Evolutionary conservation across 2,329 filamentous ascomycete genomes (phyloP), one percentile per base, ranked within the genome.

Genomic region (Podosphaera fusca): DNA sequence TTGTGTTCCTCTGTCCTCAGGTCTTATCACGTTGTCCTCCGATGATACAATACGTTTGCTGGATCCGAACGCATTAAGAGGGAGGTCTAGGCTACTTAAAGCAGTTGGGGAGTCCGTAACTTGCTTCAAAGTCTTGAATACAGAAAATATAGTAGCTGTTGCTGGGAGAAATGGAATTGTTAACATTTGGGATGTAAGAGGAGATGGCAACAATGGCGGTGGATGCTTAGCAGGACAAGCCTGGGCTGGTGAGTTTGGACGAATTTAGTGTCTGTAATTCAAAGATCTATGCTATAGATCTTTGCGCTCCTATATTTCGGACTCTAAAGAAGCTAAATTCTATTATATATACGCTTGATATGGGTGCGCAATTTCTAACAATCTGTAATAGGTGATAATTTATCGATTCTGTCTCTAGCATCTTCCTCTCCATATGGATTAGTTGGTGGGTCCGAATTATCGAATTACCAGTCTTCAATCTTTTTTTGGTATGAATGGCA

Each of bases 401-500:
- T 72, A 36, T 68, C 80, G 9, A 74, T 90, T 14, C 71, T 83
- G 10, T 82, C 84, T 12, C 70, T 90, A 53, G 81, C 82, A 1
- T 73, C 80, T 61, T 77, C 73, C 8, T 65, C 69, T 9, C 75
- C 75, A 12, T 77, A 80, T 62, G 74, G 79, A 2, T 70, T 90
- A 21, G 84, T 81, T 30, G 79, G 81, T 6, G 86, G 86, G 36
- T 87, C 85, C 0, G 86, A 90, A 64, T 72, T 85, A 42, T 76
- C 78, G 46, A 77, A 82, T 62, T 74, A 80, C 67, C 74, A 77
- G 58, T 77, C 80, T 14, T 77, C 76, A 4, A 77, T 84, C 52
- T 65, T 77, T 46, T 69, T 83, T 60, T 84, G 80, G 80, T 81
- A 67, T 59, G 70, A 33, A 34, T 55, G 33, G 21, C 8, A 31